Base-by-base conservation (phyloP, 176 grass and related monocot species). In the Musa beccarii region DNA sequence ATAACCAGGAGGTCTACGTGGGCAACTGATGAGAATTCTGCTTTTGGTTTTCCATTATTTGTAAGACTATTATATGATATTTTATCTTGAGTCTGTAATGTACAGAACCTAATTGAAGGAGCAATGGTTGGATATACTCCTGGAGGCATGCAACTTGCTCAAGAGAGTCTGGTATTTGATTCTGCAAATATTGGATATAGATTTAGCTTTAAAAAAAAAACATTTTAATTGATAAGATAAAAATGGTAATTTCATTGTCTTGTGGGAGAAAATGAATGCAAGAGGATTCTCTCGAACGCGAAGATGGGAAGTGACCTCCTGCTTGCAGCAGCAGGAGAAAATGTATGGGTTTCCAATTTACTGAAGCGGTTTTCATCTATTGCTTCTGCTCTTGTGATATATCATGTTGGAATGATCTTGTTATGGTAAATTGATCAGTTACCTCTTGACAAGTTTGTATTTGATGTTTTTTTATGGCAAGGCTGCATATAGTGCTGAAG, bases 141-240 rank as follows among this genome's bases (percentile, higher is more conserved):
- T 78, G 89, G 80, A 85, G 95, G 94, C 80, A 93, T 98, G 90
- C 90, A 98, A 85, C 75, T 98, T 89, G 95, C 95, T 89, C 95
- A 89, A 87, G 89, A 86, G 81, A 87, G 69, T 79, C 61, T 93
- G 72, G 95, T 94, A 93, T 77, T 84, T 80, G n/a, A 62, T 79
- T 8, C 20, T 19, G 76, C 83, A 76, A 10, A 54, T 49, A 70
- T 91, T 85, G 77, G 57, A 63, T 61, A 20, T 22, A 15, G 10
- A 9, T 68, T 25, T 25, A 52, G 59, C 68, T 10, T 22, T 22
- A 0, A 22, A 22, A 22, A 22, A 22, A 22, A 22, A 22, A n/a
- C 29, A 14, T 50, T 9, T 70, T n/a, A 20, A 11, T 20, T 50
- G 15, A 26, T n/a, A 14, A 8, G 15, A 20, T 29, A 50, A 17